These are phyloP conservation scores for Lithospermum erythrorhizon DNA, from an alignment of 257 asterid genomes.

Conservation along the genomic window DNA sequence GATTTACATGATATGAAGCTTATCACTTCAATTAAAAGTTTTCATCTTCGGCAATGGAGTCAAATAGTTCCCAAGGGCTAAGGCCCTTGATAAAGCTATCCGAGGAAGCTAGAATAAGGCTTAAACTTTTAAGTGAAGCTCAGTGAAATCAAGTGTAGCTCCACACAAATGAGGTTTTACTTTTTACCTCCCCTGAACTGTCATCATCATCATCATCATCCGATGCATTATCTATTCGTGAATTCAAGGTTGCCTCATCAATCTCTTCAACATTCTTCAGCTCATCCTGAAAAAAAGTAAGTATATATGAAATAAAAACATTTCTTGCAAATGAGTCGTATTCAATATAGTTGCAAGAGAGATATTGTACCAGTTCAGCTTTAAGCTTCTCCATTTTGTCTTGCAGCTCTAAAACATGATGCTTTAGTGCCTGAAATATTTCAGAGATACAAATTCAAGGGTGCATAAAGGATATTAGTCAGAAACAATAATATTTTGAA, in stretches of 20 bases:
- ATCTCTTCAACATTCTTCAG: constrained; percentile 30
- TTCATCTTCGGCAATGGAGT: background rate
- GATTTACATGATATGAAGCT: too few relatives aligned
- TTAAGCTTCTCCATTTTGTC: constrained; percentile 52
- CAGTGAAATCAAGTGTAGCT: background rate
- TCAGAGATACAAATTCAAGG: constrained; percentile 1
- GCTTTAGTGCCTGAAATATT: constrained; percentile 60
- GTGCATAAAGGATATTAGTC: background rate
- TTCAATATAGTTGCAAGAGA: background rate
- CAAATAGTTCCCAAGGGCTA: background rate
- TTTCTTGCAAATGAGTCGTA: background rate
- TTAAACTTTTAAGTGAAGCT: background rate
- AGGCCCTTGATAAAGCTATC: too few relatives aligned
- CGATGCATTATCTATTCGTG: constrained; percentile 23
- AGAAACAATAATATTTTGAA: background rate
- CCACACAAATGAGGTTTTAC: background rate
- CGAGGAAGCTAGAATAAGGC: background rate
- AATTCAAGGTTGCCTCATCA: constrained; percentile 23
- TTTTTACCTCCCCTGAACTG: background rate
- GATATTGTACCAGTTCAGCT: constrained; percentile 44
- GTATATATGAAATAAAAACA: constrained; percentile 1
- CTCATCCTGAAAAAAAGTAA: constrained; percentile 38
- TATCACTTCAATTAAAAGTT: background rate
- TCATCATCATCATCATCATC: constrained; percentile 23
- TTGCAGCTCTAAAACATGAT: constrained; percentile 57